Percentiles rank a stretch among this genome's conserved stretches.
These are phyloP conservation scores for Balakata baccata DNA, from an alignment of 345 rosid species.

Conservation along the genomic window DNA sequence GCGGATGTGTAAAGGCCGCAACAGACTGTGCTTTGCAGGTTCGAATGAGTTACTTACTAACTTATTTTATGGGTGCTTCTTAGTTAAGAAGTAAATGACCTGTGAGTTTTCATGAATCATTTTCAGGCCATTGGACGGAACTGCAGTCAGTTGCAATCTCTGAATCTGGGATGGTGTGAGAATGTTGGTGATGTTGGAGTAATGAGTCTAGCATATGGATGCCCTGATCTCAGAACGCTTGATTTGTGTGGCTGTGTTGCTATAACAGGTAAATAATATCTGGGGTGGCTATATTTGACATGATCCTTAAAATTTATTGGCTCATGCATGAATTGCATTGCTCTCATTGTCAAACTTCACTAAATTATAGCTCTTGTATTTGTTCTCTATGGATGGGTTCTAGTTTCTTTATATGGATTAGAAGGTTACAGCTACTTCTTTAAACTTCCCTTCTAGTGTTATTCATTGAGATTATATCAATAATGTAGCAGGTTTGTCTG, in stretches of 20 bases:
- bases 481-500: no score
- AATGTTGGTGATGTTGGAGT: conserved; percentile 81
- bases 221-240: conserved; percentile 78
- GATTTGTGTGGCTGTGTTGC: conserved; percentile 78
- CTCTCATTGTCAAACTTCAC: not conserved
- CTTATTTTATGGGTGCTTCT: not conserved
- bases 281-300: not conserved
- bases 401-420: no score
- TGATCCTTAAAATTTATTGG: not conserved
- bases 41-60: not conserved
- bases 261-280: conserved; percentile 65
- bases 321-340: not conserved
- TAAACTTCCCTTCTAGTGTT: no score
- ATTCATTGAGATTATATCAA: no score
- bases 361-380: not conserved
- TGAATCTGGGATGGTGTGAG: conserved; percentile 97
- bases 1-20: conserved; percentile 86
- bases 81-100: not conserved
- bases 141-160: conserved; percentile 63
- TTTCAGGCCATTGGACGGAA: conserved; percentile 79
- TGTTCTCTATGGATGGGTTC: no score
- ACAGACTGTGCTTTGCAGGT: conserved; percentile 84
- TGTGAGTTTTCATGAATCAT: conserved; percentile 1
- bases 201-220: conserved; percentile 76
- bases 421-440: no score